Base-by-base conservation (phyloP, 768 basidiomycete species). In the Kwoniella sp. region DNA sequence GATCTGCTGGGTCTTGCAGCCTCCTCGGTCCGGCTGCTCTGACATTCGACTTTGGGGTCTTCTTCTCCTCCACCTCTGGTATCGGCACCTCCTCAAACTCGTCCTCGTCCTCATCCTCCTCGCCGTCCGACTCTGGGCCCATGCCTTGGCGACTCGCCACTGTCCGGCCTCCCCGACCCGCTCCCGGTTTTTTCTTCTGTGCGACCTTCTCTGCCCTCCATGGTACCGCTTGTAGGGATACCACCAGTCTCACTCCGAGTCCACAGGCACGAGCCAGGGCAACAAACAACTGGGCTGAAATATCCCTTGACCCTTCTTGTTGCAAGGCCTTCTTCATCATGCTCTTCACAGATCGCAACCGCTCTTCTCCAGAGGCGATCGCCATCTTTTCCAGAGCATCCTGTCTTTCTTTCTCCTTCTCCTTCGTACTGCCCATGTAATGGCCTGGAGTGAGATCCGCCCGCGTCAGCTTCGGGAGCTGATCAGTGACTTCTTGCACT, bases 301-400 rank as follows among this genome's bases (percentile, higher is more conserved):
- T 82, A 70, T 99, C 95, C 55, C 88, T 80, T 20, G 84, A 86
- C 6, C 92, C 95, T 53, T 76, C 79, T 48, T 80, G 81, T 80
- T 86, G 84, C 17, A 96, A 76, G 0, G 84, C 86, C 69, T 92
- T 89, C 69, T 95, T 96, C 88, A 92, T 91, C 32, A 96, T 78
- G 59, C 88, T 90, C 69, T 92, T 91, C 12, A 80, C 77, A 44
- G 83, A 84, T 39, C 84, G 79, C 25, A 95, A 81, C 2, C 78
- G 67, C 73, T 93, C 92, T 31, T 79, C 79, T 9, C 82, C 83
- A 27, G 69, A 65, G 28, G 73, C 69, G 23, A 81, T 75, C 33
- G 67, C 38, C 19, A 68, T 44, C 17, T 56, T 53, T 31, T 67
- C 59, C 19, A 68, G 27, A 5, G 15, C 77, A 53, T 81, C 75